Evolutionary conservation across 192 early-diverging fungal genomes (phyloP).

Genomic region (Umbelopsis ramanniana): DNA sequence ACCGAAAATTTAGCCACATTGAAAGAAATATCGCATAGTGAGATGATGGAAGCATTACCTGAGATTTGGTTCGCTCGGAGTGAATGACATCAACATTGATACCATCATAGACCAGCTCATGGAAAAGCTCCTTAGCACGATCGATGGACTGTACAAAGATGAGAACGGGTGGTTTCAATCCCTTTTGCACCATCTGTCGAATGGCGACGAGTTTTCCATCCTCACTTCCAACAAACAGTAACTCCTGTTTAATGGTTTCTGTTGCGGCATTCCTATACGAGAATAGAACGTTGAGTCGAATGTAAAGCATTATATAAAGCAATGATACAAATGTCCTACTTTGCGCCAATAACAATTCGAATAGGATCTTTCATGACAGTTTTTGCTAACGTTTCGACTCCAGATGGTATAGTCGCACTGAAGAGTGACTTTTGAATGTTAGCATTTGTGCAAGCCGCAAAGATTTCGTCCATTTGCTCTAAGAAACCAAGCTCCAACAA

Average conservation of each 20-base stretch:
- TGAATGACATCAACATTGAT: slow-evolving; percentile 99
- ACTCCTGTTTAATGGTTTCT: slow-evolving; percentile 85
- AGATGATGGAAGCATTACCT: slow-evolving; percentile 47
- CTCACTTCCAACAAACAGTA: slow-evolving; percentile 92
- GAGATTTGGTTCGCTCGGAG: slow-evolving; percentile 90
- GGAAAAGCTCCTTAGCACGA: slow-evolving; percentile 94
- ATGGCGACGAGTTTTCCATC: slow-evolving; percentile 93
- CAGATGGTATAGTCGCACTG: slow-evolving; percentile 92
- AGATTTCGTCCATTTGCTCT: slow-evolving; percentile 87
- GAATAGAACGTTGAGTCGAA: background rate
- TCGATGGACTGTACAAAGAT: slow-evolving; percentile 98
- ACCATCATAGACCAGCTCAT: slow-evolving; percentile 95
- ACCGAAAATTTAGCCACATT: background rate
- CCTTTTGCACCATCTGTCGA: slow-evolving; percentile 78
- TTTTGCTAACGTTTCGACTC: slow-evolving; percentile 89
- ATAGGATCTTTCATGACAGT: slow-evolving; percentile 92
- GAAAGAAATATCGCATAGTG: slow-evolving; percentile 1
- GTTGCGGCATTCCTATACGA: slow-evolving; percentile 82
- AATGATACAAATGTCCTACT: slow-evolving; percentile 45
- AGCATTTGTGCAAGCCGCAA: slow-evolving; percentile 79
- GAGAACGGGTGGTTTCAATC: slow-evolving; percentile 89
- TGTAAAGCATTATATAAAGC: background rate
- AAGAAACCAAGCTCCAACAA: slow-evolving; percentile 83
- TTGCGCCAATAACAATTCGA: slow-evolving; percentile 85
- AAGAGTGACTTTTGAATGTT: slow-evolving; percentile 84